phyloP scores from a whole-genome alignment of 2,329 filamentous ascomycete species.

The Aspergillus cejpii region DNA sequence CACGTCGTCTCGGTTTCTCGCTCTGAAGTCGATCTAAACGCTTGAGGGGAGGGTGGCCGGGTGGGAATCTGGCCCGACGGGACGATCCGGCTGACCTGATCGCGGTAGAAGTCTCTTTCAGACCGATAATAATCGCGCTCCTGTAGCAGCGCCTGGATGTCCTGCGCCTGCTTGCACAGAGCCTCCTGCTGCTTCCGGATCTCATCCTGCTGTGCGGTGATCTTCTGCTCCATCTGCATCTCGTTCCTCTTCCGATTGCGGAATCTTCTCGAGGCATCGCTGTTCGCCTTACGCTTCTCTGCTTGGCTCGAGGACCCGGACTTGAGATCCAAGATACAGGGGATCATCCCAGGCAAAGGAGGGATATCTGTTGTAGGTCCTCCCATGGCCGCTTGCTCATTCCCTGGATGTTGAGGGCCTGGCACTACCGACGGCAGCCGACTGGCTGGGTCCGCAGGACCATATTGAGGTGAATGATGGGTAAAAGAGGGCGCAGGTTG shows the following conservation, averaged over 20 bases:
- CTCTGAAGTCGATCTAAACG: slow-evolving; percentile 8
- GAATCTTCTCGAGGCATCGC: slow-evolving; percentile 38
- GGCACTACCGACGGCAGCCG: slow-evolving; percentile 22
- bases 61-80: slow-evolving; percentile 24
- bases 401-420: slow-evolving; percentile 15
- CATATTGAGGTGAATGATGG: slow-evolving; percentile 18
- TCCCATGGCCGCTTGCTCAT: slow-evolving; percentile 13
- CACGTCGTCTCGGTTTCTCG: slow-evolving; percentile 10
- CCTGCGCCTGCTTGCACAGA: slow-evolving; percentile 28
- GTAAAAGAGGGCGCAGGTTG: slow-evolving; percentile 16
- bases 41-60: slow-evolving; percentile 29
- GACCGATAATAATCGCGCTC: slow-evolving; percentile 37
- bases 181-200: slow-evolving; percentile 28
- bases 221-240: slow-evolving; percentile 35
- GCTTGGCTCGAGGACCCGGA: slow-evolving; percentile 39
- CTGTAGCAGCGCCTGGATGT: slow-evolving; percentile 29
- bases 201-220: slow-evolving; percentile 34
- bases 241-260: slow-evolving; percentile 40
- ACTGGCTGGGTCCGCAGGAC: slow-evolving; percentile 22
- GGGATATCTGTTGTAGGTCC: slow-evolving; percentile 11
- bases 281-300: slow-evolving; percentile 40
- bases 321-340: slow-evolving; percentile 35
- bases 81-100: slow-evolving; percentile 25
- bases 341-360: slow-evolving; percentile 28
- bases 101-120: slow-evolving; percentile 38